A percentile compares a stretch with the other conserved stretches of the same genome.
Evolutionary conservation across 345 rosid genomes (phyloP).

Genomic region (Erodium maritimum): DNA sequence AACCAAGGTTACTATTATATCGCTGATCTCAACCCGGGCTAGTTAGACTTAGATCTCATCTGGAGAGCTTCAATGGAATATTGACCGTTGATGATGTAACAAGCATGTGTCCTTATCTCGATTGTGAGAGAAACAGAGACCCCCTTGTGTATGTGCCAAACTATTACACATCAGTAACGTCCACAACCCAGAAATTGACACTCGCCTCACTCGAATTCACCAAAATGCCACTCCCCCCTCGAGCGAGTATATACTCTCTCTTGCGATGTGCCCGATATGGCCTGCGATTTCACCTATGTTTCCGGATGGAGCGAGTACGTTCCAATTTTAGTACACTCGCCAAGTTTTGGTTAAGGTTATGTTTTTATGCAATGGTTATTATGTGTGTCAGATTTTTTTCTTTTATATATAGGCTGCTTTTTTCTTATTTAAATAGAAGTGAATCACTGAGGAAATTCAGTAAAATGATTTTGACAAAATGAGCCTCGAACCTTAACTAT

Average conservation of each 20-base stretch:
- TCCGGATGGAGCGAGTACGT: too few relatives aligned
- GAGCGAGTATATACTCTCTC: not conserved
- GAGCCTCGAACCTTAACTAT: too few relatives aligned
- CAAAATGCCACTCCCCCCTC: not conserved
- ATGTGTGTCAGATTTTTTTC: too few relatives aligned
- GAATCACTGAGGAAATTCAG: too few relatives aligned
- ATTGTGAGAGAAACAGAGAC: constrained; percentile 5
- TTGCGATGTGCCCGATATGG: too few relatives aligned
- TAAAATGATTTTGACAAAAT: too few relatives aligned
- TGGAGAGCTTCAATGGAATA: constrained; percentile 23
- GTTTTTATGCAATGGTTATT: too few relatives aligned
- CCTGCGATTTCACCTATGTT: too few relatives aligned
- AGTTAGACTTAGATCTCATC: constrained; percentile 23
- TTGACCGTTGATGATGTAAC: constrained; percentile 32
- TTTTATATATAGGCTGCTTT: too few relatives aligned
- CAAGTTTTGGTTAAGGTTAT: too few relatives aligned
- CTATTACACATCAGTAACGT: not conserved
- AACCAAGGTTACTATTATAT: not conserved
- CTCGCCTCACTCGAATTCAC: not conserved
- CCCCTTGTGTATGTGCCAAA: not conserved
- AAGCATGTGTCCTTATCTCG: constrained; percentile 51
- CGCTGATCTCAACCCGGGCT: not conserved
- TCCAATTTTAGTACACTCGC: too few relatives aligned
- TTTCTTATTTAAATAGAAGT: too few relatives aligned
- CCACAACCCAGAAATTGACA: constrained; percentile 1